Evolutionary conservation across 352 stramenopile species (phyloP).

Genomic region (Pseudoperonospora humuli): DNA sequence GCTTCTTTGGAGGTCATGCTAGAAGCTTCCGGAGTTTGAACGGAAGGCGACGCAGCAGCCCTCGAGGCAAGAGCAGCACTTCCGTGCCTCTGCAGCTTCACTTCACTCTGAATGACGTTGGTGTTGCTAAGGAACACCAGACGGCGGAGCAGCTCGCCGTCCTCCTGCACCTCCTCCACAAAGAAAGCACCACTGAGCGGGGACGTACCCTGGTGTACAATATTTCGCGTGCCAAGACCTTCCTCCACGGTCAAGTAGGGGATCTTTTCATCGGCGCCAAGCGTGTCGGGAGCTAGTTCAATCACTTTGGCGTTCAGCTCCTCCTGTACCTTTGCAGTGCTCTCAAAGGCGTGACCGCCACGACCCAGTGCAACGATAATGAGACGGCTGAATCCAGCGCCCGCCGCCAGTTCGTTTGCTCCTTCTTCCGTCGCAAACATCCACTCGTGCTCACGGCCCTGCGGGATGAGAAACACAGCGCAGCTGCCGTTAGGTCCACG

Average conservation of each 20-base stretch:
- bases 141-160: constrained; percentile 40
- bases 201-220: constrained; percentile 45
- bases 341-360: constrained; percentile 49
- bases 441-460: constrained; percentile 77
- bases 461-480: constrained; percentile 68
- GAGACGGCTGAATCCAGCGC: constrained; percentile 61
- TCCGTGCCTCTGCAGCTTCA: constrained; percentile 28
- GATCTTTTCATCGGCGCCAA: constrained; percentile 40
- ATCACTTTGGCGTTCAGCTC: constrained; percentile 66
- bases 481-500: constrained; percentile 48
- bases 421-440: constrained; percentile 72
- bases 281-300: constrained; percentile 46
- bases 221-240: constrained; percentile 47
- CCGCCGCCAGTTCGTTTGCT: constrained; percentile 43
- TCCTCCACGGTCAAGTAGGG: constrained; percentile 70
- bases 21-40: constrained; percentile 12
- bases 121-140: constrained; percentile 68
- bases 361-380: constrained; percentile 61
- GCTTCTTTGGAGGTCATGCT: constrained; percentile 21
- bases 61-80: constrained; percentile 1
- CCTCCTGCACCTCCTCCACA: constrained; percentile 57
- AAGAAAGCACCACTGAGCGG: constrained; percentile 55
- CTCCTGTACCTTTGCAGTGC: constrained; percentile 54
- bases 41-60: background rate
- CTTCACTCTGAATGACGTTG: constrained; percentile 74